Conservation (phyloP, 1,139 yeast genomes). For the Taphrina communis region DNA sequence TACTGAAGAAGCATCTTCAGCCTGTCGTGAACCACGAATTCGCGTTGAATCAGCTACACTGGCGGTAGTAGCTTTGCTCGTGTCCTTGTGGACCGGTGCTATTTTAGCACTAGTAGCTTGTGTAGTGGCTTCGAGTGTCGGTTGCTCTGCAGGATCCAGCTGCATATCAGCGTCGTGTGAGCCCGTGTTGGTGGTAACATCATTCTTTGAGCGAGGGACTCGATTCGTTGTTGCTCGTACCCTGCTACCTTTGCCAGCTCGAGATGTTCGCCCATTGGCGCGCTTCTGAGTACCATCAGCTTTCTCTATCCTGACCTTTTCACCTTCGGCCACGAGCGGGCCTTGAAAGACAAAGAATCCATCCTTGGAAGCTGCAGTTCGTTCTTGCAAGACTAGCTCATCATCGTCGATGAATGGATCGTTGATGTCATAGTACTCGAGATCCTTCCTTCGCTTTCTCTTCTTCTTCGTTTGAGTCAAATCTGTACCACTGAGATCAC, state of each 20-base stretch:
- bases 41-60: background rate
- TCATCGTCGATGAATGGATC: slow-evolving; percentile 98
- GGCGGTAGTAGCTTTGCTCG: background rate
- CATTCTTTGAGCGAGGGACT: background rate
- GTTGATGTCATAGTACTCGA: slow-evolving; percentile 75
- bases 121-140: background rate
- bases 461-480: slow-evolving; percentile 57
- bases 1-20: background rate
- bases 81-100: background rate
- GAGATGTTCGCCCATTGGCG: slow-evolving; percentile 13
- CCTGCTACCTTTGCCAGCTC: slow-evolving; percentile 22
- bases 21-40: background rate
- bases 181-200: background rate
- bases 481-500: slow-evolving; percentile 4
- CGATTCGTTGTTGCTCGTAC: slow-evolving; percentile 10
- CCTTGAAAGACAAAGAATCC: slow-evolving; percentile 98
- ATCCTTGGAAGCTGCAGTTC: slow-evolving; percentile 87
- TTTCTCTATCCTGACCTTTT: slow-evolving; percentile 50
- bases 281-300: slow-evolving; percentile 34
- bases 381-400: slow-evolving; percentile 91
- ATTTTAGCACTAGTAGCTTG: background rate
- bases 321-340: slow-evolving; percentile 76
- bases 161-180: background rate
- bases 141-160: background rate
- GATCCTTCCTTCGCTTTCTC: slow-evolving; percentile 58